phyloP scores from a whole-genome alignment of 2,329 filamentous ascomycete genomes.

The Trichoderma sp. region DNA sequence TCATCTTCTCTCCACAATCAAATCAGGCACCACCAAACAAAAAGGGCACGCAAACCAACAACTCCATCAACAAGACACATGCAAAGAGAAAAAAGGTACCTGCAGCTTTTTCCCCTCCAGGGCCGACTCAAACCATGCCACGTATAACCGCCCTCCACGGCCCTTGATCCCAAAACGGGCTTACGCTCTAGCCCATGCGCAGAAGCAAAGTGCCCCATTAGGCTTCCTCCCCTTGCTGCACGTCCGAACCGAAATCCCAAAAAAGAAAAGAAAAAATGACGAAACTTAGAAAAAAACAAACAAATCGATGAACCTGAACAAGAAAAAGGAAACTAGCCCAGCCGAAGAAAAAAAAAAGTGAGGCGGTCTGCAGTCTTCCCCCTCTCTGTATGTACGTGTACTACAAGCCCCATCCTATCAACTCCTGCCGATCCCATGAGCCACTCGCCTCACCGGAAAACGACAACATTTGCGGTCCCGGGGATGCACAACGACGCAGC shows the following conservation, averaged over 20 bases:
- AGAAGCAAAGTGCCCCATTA: not conserved
- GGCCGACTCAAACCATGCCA: constrained; percentile 13
- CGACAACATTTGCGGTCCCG: not conserved
- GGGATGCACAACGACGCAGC: not conserved
- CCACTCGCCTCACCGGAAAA: not conserved
- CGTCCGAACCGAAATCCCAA: not conserved
- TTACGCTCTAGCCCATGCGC: not conserved
- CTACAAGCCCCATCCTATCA: not conserved
- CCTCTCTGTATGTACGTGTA: not conserved
- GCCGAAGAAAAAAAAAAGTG: not conserved
- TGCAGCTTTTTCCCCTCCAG: not conserved
- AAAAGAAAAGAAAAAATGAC: not conserved
- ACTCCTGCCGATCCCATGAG: not conserved
- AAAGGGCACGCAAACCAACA: not conserved
- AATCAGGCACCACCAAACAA: not conserved
- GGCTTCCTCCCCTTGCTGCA: not conserved
- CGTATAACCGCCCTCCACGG: not conserved
- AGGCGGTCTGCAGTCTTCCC: constrained; percentile 1
- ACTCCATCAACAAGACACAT: not conserved
- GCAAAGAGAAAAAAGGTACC: not conserved
- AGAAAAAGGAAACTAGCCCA: not conserved
- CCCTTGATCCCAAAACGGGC: not conserved
- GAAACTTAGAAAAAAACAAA: not conserved
- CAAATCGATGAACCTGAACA: not conserved
- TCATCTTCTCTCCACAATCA: not conserved